phyloP scores from a whole-genome alignment of 139 green algal genomes.

The Chlorella ohadii region DNA sequence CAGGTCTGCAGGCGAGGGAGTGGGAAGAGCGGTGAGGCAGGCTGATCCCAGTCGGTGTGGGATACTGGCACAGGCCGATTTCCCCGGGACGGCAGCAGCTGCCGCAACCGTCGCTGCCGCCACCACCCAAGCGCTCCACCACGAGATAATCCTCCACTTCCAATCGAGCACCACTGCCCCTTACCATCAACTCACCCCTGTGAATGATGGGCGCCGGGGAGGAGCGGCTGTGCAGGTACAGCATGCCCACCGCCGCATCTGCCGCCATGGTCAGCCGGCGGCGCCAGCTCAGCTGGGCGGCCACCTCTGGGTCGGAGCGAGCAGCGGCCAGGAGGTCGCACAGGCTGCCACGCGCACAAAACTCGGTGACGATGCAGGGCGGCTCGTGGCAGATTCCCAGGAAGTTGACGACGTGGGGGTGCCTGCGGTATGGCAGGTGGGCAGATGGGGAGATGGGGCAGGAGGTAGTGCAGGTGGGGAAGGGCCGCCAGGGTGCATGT shows the following conservation, averaged over 20 bases:
- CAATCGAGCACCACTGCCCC: too few species aligned
- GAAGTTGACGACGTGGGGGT: neutral
- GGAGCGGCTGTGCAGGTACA: conserved; percentile 3
- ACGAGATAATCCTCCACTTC: too few species aligned
- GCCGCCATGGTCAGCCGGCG: conserved; percentile 1
- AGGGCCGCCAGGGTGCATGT: too few species aligned
- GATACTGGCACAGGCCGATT: too few species aligned
- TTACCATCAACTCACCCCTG: neutral
- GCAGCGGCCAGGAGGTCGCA: neutral
- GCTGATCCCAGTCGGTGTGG: too few species aligned
- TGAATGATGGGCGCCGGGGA: neutral
- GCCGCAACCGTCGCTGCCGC: too few species aligned
- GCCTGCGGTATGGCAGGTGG: neutral
- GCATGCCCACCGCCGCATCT: neutral
- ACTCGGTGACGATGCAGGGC: neutral
- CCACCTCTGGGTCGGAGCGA: neutral
- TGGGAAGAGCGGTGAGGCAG: too few species aligned
- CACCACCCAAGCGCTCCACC: too few species aligned
- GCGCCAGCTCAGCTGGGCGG: neutral
- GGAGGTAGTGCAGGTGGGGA: neutral
- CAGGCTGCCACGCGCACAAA: neutral
- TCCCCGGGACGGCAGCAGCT: too few species aligned
- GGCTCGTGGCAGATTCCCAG: neutral
- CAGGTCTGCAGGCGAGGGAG: too few species aligned
- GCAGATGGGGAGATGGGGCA: neutral